A percentile compares a stretch with the other conserved stretches of the same genome.
Evolutionary conservation across 169 alveolate species (phyloP).

Genomic region (Amoebophrya sp.): DNA sequence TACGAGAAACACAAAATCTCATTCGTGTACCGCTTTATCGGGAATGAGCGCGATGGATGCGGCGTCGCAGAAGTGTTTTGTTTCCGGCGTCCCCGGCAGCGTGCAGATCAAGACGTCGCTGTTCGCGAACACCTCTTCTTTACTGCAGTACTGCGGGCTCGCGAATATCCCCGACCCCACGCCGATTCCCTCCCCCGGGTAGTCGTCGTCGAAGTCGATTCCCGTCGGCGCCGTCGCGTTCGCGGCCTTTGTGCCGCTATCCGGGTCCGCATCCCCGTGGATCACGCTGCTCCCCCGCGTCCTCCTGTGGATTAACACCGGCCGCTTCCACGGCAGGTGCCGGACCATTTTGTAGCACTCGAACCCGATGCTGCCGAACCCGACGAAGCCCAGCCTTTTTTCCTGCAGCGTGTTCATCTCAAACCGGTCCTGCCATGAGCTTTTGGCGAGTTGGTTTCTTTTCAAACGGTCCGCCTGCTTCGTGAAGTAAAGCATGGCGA

Average conservation of each 20-base stretch:
- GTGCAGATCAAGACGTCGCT: slow-evolving; percentile 31
- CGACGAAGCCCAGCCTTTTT: slow-evolving; percentile 30
- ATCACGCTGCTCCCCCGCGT: too few relatives aligned
- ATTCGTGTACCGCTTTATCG: too few relatives aligned
- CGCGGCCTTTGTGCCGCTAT: background rate
- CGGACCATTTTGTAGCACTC: too few relatives aligned
- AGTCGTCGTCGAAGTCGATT: background rate
- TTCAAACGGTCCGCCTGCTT: slow-evolving; percentile 21
- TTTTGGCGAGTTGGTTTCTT: background rate
- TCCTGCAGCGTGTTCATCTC: slow-evolving; percentile 24
- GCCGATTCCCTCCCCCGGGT: background rate
- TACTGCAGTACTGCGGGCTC: too few relatives aligned
- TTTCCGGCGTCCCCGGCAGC: slow-evolving; percentile 31
- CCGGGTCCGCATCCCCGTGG: too few relatives aligned
- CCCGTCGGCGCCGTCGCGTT: background rate
- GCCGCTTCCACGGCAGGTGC: slow-evolving; percentile 18
- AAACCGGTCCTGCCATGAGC: slow-evolving; percentile 12
- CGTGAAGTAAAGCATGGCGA: slow-evolving; percentile 26
- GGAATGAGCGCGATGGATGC: too few relatives aligned
- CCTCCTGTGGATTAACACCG: too few relatives aligned
- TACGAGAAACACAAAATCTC: too few relatives aligned
- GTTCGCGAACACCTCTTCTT: slow-evolving; percentile 29
- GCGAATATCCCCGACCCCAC: background rate
- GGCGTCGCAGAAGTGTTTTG: background rate
- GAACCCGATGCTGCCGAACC: slow-evolving; percentile 36